A percentile compares a stretch with the other conserved stretches of the same genome.
phyloP scores from a whole-genome alignment of 768 basidiomycete genomes.

The Fistulinella prunicolor region DNA sequence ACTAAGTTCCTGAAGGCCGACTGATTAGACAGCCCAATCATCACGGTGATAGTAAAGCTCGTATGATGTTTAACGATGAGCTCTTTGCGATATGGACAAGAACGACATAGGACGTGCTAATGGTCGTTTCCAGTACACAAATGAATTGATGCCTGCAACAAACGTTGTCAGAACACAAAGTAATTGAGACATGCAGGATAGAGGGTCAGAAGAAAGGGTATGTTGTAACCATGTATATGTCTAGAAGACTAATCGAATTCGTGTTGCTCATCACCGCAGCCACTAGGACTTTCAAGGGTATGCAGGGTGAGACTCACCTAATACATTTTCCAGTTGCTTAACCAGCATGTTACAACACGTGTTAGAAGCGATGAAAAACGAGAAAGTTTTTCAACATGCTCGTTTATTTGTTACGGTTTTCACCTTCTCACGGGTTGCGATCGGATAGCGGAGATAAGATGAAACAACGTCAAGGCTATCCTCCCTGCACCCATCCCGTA shows the following conservation, averaged over 20 bases:
- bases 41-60: neutral
- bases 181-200: neutral
- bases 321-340: too few relatives aligned
- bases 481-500: too few relatives aligned
- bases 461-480: too few relatives aligned
- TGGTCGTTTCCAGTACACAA: slow-evolving; percentile 1
- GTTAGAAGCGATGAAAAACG: too few relatives aligned
- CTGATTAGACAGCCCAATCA: neutral
- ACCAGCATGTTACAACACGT: too few relatives aligned
- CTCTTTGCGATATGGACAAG: neutral
- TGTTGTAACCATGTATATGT: slow-evolving; percentile 69
- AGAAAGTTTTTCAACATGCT: neutral
- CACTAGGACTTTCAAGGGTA: neutral
- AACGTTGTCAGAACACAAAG: slow-evolving; percentile 9
- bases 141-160: slow-evolving; percentile 2
- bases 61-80: slow-evolving; percentile 1
- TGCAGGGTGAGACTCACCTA: slow-evolving; percentile 11
- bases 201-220: slow-evolving; percentile 21
- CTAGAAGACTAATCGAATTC: slow-evolving; percentile 96
- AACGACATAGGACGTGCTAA: neutral
- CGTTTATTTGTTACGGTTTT: neutral
- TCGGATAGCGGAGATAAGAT: too few relatives aligned
- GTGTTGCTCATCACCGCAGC: slow-evolving; percentile 51
- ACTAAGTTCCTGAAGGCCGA: neutral
- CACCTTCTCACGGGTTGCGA: neutral